Base-by-base conservation (phyloP, 352 stramenopile genomes). In the Hyaloperonospora arabidopsidis region DNA sequence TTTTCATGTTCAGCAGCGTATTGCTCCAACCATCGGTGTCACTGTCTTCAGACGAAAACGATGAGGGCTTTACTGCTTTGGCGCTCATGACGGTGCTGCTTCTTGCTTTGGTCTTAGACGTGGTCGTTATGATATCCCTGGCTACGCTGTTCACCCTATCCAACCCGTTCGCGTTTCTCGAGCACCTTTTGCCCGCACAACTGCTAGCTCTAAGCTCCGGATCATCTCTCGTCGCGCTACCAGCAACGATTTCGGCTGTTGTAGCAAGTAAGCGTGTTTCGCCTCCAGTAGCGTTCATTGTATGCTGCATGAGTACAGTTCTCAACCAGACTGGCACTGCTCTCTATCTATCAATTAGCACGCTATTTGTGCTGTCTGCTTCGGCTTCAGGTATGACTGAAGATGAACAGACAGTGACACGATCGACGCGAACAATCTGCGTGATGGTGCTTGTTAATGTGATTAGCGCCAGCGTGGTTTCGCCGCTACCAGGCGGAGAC, bases 321-420 rank as follows among this genome's bases (percentile, higher is more conserved):
- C 54, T 88, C 19, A 86, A 85, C 65, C 81, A 86, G 65, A 78
- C 66, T n/a, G 78, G 78, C 35, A 79, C 64, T 7, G 78, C 74
- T 5, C 18, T 83, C 29, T 86, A 85, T 29, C 41, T 86, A 14
- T 77, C 78, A 0, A 58, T 76, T 5, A 67, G 57, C 29, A 72
- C 62, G 0, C 46, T 82, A 6, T 88, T 80, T 54, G 58, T 84
- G 18, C 39, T 86, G 13, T 59, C 54, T n/a, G 51, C 61, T 49
- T 65, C 63, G 10, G 18, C 46, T 14, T 53, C 56, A 38, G 49
- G 40, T 19, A 53, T 56, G 57, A 52, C 22, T 29, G 50, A 35
- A 34, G 50, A 48, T 5, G 57, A 54, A 47, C 18, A 39, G 66
- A 60, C 2, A 52, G 48, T 22, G 47, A 61, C 60, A 11, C 50